These are phyloP conservation scores for Didymella exigua DNA, from an alignment of 2,329 filamentous ascomycete species.

Conservation along the genomic window DNA sequence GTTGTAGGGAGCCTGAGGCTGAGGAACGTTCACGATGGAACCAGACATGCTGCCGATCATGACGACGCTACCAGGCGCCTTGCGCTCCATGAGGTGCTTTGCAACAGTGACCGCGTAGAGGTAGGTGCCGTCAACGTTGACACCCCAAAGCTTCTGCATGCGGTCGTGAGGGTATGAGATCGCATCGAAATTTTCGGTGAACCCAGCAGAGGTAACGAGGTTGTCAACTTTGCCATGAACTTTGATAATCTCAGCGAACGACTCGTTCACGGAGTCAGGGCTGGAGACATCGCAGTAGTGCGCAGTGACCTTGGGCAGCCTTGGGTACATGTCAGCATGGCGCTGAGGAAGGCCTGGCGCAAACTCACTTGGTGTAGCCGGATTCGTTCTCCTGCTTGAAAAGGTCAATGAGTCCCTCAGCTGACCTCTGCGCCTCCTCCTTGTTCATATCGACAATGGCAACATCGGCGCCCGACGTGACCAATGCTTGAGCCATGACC, in stretches of 20 bases:
- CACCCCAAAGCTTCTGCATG: constrained; percentile 90
- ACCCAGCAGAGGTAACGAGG: constrained; percentile 93
- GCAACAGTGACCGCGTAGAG: constrained; percentile 84
- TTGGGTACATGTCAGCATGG: constrained; percentile 36
- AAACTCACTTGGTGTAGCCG: constrained; percentile 54
- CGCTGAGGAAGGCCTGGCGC: too few relatives aligned
- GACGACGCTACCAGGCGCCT: constrained; percentile 82
- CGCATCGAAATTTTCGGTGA: constrained; percentile 94
- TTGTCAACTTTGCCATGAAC: constrained; percentile 85
- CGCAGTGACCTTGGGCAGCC: constrained; percentile 81
- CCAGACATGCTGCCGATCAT: constrained; percentile 97
- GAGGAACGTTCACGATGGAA: constrained; percentile 90
- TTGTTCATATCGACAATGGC: constrained; percentile 94
- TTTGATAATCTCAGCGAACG: constrained; percentile 71
- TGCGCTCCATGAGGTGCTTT: constrained; percentile 84
- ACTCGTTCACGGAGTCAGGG: constrained; percentile 75
- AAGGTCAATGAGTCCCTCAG: constrained; percentile 71
- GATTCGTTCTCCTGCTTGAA: constrained; percentile 79
- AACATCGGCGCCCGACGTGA: constrained; percentile 84
- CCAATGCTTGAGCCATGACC: constrained; percentile 90
- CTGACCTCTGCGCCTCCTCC: constrained; percentile 82
- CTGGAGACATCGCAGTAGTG: constrained; percentile 89
- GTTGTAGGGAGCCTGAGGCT: constrained; percentile 93
- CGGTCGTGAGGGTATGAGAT: constrained; percentile 89
- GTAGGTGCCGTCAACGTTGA: constrained; percentile 93